Evolutionary conservation across 352 stramenopile species (phyloP), one percentile per base, ranked within the genome.

Genomic region (Pythium apleroticum): DNA sequence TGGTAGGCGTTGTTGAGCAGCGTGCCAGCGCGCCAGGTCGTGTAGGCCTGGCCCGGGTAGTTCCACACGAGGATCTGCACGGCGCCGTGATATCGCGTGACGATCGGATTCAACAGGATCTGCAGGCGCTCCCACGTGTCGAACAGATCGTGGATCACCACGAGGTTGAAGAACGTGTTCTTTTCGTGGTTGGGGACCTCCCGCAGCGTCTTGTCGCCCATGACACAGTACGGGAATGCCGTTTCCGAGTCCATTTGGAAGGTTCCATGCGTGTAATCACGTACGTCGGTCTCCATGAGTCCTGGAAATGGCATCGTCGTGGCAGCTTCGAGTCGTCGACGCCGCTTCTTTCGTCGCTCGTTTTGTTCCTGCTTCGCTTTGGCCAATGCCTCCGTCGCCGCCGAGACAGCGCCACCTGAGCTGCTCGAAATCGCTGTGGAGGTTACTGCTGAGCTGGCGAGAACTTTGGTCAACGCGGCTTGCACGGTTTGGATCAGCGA

Each of bases 1-100:
- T 97, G 82, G 72, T 93, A 98, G 24, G 84, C 81, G 72, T 98
- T 99, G 77, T 98, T 97, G 48, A 99, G 83, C 39, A 94, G 37
- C 43, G 85, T 80, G 4, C 93, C 90, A 25, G 83, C 73, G 12
- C 89, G 76, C 91, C 94, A 99, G 25, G 94, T 85, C 22, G 94
- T 98, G 70, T 97, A 98, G 0, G 95, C 96, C 71, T 99, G 96
- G 10, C 96, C 95, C 0, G 96, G 95, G 73, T 98, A 98, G 73
- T 99, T 99, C 92, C 96, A 99, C 19, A 99, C 60, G 22, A 99
- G 72, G 22, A 97, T 85, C 68, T 97, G 85, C 7, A 88, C 68
- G 10, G 76, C 72, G 19, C 93, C 95, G 30, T 81, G 70, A 79
- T 98, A 98, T 22, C 89, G 79, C 25, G 81, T 65, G 20, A 97